These are phyloP conservation scores for Simplicillium aogashimaense DNA, from an alignment of 2,329 filamentous ascomycete species.

Conservation along the genomic window DNA sequence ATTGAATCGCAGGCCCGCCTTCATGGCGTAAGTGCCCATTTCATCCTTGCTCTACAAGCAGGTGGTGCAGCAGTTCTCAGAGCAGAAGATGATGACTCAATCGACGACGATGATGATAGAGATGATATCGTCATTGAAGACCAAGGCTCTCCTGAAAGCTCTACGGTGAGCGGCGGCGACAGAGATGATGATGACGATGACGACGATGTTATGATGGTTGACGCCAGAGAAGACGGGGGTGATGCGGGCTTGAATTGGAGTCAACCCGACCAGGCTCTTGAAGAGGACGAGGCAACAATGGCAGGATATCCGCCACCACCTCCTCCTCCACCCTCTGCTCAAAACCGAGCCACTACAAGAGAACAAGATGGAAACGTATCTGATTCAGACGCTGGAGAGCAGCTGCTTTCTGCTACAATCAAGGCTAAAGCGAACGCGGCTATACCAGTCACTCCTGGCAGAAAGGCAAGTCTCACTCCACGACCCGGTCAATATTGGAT, in stretches of 20 bases:
- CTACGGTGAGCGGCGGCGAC: constrained; percentile 16
- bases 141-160: no score
- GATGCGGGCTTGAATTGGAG: constrained; percentile 41
- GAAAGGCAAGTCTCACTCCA: constrained; percentile 36
- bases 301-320: constrained; percentile 61
- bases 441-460: constrained; percentile 74
- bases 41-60: constrained; percentile 25
- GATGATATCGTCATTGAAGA: constrained; percentile 25
- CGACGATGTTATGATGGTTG: constrained; percentile 49
- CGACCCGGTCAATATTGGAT: constrained; percentile 77
- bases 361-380: constrained; percentile 58
- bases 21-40: constrained; percentile 23
- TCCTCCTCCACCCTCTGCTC: constrained; percentile 46
- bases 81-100: constrained; percentile 16
- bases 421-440: constrained; percentile 57
- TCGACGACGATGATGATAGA: constrained; percentile 17
- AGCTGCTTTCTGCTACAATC: constrained; percentile 50
- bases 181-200: constrained; percentile 39
- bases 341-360: constrained; percentile 25
- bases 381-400: constrained; percentile 63
- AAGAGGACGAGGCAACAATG: constrained; percentile 68
- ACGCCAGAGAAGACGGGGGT: constrained; percentile 33
- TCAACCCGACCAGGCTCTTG: constrained; percentile 54
- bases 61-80: constrained; percentile 17
- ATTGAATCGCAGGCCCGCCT: constrained; percentile 23